phyloP scores from a whole-genome alignment of 164 flowering plant genomes.

The Cinnamomum chago region DNA sequence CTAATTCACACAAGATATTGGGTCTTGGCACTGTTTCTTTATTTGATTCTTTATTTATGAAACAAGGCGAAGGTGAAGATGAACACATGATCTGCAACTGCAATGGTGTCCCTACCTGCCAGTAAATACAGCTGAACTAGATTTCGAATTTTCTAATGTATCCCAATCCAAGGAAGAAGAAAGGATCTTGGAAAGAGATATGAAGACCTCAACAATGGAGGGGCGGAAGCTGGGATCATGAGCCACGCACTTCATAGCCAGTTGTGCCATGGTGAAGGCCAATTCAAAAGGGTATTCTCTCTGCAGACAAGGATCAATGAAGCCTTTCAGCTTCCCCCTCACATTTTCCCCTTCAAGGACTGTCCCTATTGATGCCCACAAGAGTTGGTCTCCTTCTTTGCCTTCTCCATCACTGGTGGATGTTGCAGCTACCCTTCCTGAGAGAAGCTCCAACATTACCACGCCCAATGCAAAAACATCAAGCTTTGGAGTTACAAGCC shows the following conservation, averaged over 20 bases:
- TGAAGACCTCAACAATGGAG: slow-evolving; percentile 37
- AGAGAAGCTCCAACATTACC: slow-evolving; percentile 57
- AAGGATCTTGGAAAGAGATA: slow-evolving; percentile 46
- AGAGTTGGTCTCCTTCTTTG: slow-evolving; percentile 22
- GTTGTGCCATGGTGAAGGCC: slow-evolving; percentile 57
- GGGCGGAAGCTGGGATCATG: slow-evolving; percentile 50
- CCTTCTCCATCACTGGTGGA: slow-evolving; percentile 9
- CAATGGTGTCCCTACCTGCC: slow-evolving; percentile 11
- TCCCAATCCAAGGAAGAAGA: slow-evolving; percentile 70
- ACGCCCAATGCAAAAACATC: slow-evolving; percentile 79
- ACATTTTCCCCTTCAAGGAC: slow-evolving; percentile 55
- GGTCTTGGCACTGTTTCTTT: no score
- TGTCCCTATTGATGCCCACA: slow-evolving; percentile 24
- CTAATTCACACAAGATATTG: no score
- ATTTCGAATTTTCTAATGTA: slow-evolving; percentile 46
- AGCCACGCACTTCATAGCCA: slow-evolving; percentile 53
- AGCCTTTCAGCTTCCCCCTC: slow-evolving; percentile 44
- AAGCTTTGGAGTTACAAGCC: slow-evolving; percentile 53
- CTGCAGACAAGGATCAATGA: slow-evolving; percentile 28
- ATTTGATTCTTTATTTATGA: no score
- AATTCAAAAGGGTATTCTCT: slow-evolving; percentile 56
- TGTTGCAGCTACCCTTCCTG: slow-evolving; percentile 51
- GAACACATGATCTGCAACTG: no score
- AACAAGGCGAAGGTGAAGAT: no score
- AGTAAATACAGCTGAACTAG: slow-evolving; percentile 26